Conservation (phyloP, 306 rosid species). For the Ammopiptanthus mongolicus region DNA sequence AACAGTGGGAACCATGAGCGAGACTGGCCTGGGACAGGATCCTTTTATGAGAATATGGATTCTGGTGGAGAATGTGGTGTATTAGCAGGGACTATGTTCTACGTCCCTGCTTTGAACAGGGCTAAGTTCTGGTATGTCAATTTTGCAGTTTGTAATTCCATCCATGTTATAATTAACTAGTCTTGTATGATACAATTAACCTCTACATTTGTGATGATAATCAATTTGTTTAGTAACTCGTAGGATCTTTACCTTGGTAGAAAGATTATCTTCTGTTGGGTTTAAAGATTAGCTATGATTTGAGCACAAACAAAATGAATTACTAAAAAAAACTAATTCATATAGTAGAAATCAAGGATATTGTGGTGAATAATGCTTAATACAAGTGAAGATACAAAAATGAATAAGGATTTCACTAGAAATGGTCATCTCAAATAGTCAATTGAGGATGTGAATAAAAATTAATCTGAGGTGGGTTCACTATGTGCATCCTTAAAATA, state of each 20-base stretch:
- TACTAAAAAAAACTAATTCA: background rate
- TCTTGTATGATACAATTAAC: background rate
- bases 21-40: conserved; percentile 89
- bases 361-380: background rate
- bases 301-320: background rate
- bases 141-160: background rate
- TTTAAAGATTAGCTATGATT: background rate
- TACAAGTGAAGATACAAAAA: background rate
- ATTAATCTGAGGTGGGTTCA: background rate
- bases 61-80: conserved; percentile 98
- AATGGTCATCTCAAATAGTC: background rate
- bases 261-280: background rate
- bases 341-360: background rate
- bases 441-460: background rate
- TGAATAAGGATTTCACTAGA: background rate
- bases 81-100: conserved; percentile 84
- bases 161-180: background rate
- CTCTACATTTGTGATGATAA: background rate
- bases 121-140: conserved; percentile 71
- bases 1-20: conserved; percentile 92
- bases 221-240: background rate
- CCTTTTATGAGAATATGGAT: conserved; percentile 71
- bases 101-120: conserved; percentile 77
- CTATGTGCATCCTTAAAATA: background rate
- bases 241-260: background rate